Base-by-base conservation (phyloP, 164 flowering plant genomes). In the Annona cherimola region DNA sequence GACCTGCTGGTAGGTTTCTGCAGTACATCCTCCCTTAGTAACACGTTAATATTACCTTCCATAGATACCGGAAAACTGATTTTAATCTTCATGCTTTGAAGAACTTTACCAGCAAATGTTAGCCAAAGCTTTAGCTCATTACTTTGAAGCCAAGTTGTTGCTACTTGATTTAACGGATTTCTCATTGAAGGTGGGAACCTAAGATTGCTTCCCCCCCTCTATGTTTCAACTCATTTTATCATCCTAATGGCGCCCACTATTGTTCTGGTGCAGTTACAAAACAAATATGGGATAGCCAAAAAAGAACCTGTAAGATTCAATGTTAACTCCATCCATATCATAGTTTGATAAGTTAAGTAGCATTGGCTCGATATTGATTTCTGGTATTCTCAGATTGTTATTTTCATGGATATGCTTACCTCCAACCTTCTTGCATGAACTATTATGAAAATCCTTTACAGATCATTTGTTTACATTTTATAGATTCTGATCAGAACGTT, bases 41-140 rank as follows among this genome's bases (percentile, higher is more conserved):
- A 16, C 41, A 39, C 16, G 44, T n/a, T 39, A 63, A 63, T 63
- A 40, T 11, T 35, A 39, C 12, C 35, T 39, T 63, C 8, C 16
- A 1, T 14, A 3, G 18, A 40, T 61, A 61, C 26, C 19, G 9
- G 11, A 20, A 40, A 35, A 18, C 42, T 63, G 16, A 63, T 41
- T 63, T 35, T 2, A 41, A 12, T 11, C 16, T 40, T 63, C n/a
- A 63, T 39, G 59, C 68, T 72, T 67, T 83, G 73, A 77, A 96
- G 99, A 93, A 80, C 82, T 82, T 73, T 96, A 96, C 83, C 98
- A 92, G 76, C 98, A 96, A 89, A 86, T 87, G 94, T 94, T 96
- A 77, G 98, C 97, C 65, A 93, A 93, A 84, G 98, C 99, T 71
- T 83, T 96, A 71, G 94, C 99, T 1, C 92, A 89, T 78, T 88